Conservation (phyloP, 23 red algal species). For the Gracilariopsis chorda region DNA sequence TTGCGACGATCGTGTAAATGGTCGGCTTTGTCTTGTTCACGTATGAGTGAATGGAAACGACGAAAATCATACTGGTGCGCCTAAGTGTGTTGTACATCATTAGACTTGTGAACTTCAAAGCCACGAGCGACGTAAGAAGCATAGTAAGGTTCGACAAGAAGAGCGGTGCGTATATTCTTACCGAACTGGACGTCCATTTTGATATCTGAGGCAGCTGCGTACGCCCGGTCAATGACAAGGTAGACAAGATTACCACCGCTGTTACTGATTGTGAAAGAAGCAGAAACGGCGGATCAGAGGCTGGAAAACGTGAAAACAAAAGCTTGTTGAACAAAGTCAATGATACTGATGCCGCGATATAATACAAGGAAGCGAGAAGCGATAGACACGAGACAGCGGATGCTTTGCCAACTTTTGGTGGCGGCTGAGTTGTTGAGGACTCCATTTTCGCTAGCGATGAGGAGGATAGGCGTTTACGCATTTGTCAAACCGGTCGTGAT, state of each 20-base stretch:
- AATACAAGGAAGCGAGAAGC: conserved; percentile 67
- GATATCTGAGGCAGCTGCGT: background rate
- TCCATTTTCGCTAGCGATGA: background rate
- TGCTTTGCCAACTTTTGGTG: background rate
- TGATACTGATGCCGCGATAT: conserved; percentile 63
- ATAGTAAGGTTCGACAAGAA: conserved; percentile 61
- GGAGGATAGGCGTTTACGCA: background rate
- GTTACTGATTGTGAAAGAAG: conserved; percentile 63
- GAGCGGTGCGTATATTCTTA: conserved; percentile 47
- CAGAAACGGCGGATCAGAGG: conserved; percentile 50
- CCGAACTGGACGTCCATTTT: background rate
- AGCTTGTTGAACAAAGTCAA: conserved; percentile 89
- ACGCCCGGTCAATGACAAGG: background rate
- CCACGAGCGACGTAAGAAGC: conserved; percentile 71
- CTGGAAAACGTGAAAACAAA: conserved; percentile 61
- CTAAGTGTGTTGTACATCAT: conserved; percentile 94
- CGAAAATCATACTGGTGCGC: conserved; percentile 78
- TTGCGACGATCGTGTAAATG: conserved; percentile 25
- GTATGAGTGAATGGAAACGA: conserved; percentile 62
- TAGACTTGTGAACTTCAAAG: conserved; percentile 62
- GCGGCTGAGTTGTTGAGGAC: background rate
- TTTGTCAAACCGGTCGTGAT: too few relatives aligned
- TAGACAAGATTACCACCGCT: conserved; percentile 17
- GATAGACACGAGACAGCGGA: background rate
- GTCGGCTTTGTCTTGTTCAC: conserved; percentile 7